A percentile compares a stretch with the other conserved stretches of the same genome.
Evolutionary conservation across 2,329 filamentous ascomycete species (phyloP).

Genomic region (Calcarisporium arbuscula): DNA sequence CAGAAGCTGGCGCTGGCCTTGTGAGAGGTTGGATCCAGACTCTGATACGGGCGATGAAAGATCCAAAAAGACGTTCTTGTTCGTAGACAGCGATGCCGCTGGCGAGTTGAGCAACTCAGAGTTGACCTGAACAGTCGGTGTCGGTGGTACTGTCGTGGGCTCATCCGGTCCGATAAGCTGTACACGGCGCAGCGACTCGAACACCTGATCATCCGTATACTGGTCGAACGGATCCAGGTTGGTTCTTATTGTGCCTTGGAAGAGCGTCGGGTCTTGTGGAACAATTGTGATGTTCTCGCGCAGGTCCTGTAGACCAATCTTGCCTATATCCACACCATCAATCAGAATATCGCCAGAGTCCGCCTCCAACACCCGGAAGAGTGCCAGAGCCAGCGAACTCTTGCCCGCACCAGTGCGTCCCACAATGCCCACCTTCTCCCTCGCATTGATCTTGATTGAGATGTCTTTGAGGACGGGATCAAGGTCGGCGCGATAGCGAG

Average conservation of each 20-base stretch:
- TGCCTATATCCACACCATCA: constrained; percentile 82
- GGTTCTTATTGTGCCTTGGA: constrained; percentile 82
- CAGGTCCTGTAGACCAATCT: constrained; percentile 87
- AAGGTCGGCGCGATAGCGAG: constrained; percentile 79
- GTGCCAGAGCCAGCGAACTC: constrained; percentile 84
- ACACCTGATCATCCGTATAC: constrained; percentile 88
- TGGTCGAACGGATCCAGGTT: constrained; percentile 90
- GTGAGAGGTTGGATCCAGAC: constrained; percentile 88
- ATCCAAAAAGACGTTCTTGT: constrained; percentile 93
- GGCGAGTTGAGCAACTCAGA: constrained; percentile 9
- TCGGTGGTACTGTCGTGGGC: constrained; percentile 22
- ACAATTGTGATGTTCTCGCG: constrained; percentile 95
- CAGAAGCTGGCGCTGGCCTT: constrained; percentile 90
- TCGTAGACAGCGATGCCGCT: constrained; percentile 41
- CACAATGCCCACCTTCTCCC: constrained; percentile 93
- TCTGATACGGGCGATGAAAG: constrained; percentile 78
- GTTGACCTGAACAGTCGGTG: constrained; percentile 13
- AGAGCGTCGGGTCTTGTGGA: constrained; percentile 91
- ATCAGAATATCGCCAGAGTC: constrained; percentile 85
- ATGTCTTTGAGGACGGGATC: constrained; percentile 80
- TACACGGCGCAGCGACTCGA: constrained; percentile 76
- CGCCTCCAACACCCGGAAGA: constrained; percentile 91
- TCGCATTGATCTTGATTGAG: constrained; percentile 76
- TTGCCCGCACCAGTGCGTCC: constrained; percentile 94
- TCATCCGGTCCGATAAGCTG: constrained; percentile 70